phyloP scores from a whole-genome alignment of 495 filamentous ascomycete species.

The Pseudoneurospora amorphoporcata region DNA sequence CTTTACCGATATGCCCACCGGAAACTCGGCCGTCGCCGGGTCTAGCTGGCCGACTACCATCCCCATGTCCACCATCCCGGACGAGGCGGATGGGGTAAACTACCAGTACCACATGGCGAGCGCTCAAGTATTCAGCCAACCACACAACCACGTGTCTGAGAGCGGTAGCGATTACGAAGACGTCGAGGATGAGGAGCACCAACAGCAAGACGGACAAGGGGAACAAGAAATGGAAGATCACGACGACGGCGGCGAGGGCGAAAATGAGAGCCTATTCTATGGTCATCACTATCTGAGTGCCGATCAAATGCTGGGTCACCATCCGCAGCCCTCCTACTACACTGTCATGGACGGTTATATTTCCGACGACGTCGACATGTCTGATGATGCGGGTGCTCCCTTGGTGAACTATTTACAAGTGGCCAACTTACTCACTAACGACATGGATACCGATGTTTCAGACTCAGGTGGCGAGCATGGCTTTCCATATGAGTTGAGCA shows the following conservation, averaged over 20 bases:
- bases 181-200: slow-evolving; percentile 12
- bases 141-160: background rate
- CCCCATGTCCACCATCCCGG: background rate
- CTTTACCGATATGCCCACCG: background rate
- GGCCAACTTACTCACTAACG: slow-evolving; percentile 9
- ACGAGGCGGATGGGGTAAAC: background rate
- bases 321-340: background rate
- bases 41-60: background rate
- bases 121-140: background rate
- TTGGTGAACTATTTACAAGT: slow-evolving; percentile 11
- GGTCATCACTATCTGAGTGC: background rate
- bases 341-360: slow-evolving; percentile 6
- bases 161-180: slow-evolving; percentile 5
- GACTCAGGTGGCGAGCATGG: background rate
- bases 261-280: background rate
- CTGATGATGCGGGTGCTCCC: slow-evolving; percentile 12
- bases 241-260: slow-evolving; percentile 11
- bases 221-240: slow-evolving; percentile 15
- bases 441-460: slow-evolving; percentile 10
- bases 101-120: background rate
- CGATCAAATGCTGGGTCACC: background rate
- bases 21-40: background rate
- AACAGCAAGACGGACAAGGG: slow-evolving; percentile 7
- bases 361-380: slow-evolving; percentile 14
- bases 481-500: background rate